These are phyloP conservation scores for Bacterosira constricta DNA, from an alignment of 108 stramenopile genomes.

Conservation along the genomic window DNA sequence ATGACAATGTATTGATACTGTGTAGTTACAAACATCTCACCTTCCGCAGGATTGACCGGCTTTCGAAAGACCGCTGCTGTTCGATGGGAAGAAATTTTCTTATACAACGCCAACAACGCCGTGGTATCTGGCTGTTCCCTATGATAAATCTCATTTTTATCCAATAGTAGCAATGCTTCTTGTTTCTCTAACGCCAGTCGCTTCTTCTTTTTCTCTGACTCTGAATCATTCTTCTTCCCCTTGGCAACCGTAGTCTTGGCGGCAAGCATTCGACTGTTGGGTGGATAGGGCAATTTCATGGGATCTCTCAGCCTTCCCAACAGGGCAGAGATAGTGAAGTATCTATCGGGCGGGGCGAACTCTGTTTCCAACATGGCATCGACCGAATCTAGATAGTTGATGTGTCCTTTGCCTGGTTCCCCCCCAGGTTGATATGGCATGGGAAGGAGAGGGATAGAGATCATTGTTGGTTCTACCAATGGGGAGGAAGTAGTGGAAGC, in stretches of 20 bases:
- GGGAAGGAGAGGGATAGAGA: constrained; percentile 35
- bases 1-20: too few species aligned
- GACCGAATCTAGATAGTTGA: constrained; percentile 35
- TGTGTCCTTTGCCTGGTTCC: constrained; percentile 13
- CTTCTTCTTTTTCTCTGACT: constrained; percentile 27
- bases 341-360: constrained; percentile 72
- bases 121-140: constrained; percentile 50
- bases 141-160: constrained; percentile 51
- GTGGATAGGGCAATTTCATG: constrained; percentile 71
- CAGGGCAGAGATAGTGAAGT: constrained; percentile 75
- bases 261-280: constrained; percentile 38
- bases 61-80: constrained; percentile 81
- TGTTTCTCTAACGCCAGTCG: constrained; percentile 37
- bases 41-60: constrained; percentile 70
- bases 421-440: constrained; percentile 38
- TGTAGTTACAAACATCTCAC: constrained; percentile 8
- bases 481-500: constrained; percentile 1
- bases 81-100: constrained; percentile 75
- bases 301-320: constrained; percentile 80
- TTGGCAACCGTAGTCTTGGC: background rate
- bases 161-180: constrained; percentile 28
- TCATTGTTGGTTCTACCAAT: constrained; percentile 36
- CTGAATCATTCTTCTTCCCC: constrained; percentile 13
- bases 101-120: constrained; percentile 63
- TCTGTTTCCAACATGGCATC: constrained; percentile 63